A percentile compares a stretch with the other conserved stretches of the same genome.
These are phyloP conservation scores for Hexamita inflata DNA, from an alignment of 208 protist species.

Conservation along the genomic window DNA sequence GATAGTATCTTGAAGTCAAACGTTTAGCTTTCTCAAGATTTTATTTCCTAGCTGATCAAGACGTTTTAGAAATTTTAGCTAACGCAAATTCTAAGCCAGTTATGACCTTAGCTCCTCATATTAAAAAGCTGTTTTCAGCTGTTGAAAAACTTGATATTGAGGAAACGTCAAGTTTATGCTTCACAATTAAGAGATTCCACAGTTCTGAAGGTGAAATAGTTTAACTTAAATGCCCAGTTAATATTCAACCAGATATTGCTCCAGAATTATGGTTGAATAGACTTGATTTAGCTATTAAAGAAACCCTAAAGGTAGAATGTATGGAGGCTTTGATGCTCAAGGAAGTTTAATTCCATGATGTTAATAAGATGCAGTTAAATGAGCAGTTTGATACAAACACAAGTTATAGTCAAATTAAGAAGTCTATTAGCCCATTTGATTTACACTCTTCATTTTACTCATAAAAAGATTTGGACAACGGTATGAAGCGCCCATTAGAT, in stretches of 20 bases:
- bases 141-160: conserved; percentile 17
- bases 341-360: no score
- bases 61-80: conserved; percentile 91
- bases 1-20: conserved; percentile 86
- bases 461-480: no score
- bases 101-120: not conserved
- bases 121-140: conserved; percentile 23
- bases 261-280: conserved; percentile 23
- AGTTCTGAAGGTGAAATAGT: conserved; percentile 9
- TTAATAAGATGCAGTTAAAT: no score
- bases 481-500: not conserved
- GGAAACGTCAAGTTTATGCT: not conserved
- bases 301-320: not conserved
- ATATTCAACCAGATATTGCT: not conserved
- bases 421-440: no score
- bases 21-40: conserved; percentile 86
- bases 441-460: no score
- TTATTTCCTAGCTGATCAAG: conserved; percentile 98
- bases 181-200: not conserved
- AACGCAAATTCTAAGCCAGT: conserved; percentile 20
- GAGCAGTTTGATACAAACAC: no score
- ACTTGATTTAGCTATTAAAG: conserved; percentile 3
- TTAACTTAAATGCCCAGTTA: not conserved
- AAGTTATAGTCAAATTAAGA: no score
- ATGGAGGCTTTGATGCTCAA: not conserved